These are phyloP conservation scores for Platanus orientalis DNA, from an alignment of 164 flowering plant genomes.

Conservation along the genomic window DNA sequence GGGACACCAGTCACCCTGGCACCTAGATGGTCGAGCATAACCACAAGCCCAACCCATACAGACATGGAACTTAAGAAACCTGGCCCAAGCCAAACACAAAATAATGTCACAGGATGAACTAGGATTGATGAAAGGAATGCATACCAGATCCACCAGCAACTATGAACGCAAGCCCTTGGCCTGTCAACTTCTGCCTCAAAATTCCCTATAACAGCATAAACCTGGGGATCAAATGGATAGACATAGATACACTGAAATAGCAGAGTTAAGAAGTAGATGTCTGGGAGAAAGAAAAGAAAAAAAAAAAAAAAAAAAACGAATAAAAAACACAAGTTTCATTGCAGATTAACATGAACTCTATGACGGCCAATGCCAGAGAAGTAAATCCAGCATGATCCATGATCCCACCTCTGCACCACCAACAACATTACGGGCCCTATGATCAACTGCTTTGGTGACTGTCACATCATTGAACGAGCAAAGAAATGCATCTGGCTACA, in stretches of 20 bases:
- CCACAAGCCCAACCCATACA: no score
- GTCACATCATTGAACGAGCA: slow-evolving; percentile 92
- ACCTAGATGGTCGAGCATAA: no score
- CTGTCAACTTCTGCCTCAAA: slow-evolving; percentile 81
- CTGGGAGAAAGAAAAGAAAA: not conserved
- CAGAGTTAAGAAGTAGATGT: not conserved
- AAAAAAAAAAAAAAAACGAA: no score
- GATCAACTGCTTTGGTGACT: slow-evolving; percentile 75
- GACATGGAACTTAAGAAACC: no score
- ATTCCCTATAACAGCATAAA: slow-evolving; percentile 49
- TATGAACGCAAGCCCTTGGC: slow-evolving; percentile 94
- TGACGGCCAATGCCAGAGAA: not conserved
- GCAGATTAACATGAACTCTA: slow-evolving; percentile 1
- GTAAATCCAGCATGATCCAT: not conserved
- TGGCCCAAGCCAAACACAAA: no score
- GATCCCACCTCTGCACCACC: slow-evolving; percentile 72
- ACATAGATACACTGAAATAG: not conserved
- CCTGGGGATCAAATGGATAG: slow-evolving; percentile 9
- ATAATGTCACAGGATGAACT: not conserved
- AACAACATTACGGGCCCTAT: slow-evolving; percentile 62
- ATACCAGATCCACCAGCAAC: slow-evolving; percentile 96
- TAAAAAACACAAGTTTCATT: no score
- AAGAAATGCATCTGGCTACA: slow-evolving; percentile 99
- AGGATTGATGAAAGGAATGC: slow-evolving; percentile 8
- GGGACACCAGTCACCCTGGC: no score